Base-by-base conservation (phyloP, 129 eudicot genomes). In the Ambrosia trifida region DNA sequence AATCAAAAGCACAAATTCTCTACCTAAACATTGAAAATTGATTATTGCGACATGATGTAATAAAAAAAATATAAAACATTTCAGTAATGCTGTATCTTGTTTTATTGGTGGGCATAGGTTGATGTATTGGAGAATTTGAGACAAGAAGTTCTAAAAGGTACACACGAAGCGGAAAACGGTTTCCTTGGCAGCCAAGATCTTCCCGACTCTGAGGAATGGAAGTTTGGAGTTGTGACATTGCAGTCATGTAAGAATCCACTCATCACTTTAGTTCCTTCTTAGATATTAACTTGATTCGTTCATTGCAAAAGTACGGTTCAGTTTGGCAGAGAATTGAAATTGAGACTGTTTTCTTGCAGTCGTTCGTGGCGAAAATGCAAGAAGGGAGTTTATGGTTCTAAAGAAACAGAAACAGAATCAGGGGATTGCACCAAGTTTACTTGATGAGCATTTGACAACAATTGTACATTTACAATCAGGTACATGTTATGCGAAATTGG, bases 361-460 rank as follows among this genome's bases (percentile, higher is more conserved):
- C 82, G 70, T 95, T 36, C 95, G 96, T 74, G 96, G 97, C 76
- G 96, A 90, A 81, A 86, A 79, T 79, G 87, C 82, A 44, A 88
- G 95, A 80, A 87, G 86, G 81, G 61, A 83, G 78, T 83, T 76
- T 72, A 68, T 20, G 45, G 69, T 40, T 47, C 38, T 84, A 66
- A 68, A 78, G 47, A 59, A 72, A 56, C 53, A 78, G 47, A 59
- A 72, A 56, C 53, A 75, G 77, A 82, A 73, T 67, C 70, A 67
- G 51, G 80, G 74, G 68, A 76, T 68, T 79, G 80, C 85, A 32
- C 58, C 59, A 50, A 50, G 56, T 46, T 75, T 78, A 58, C 76
- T 81, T 45, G 89, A 95, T 68, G 85, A 85, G 75, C 78, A 86
- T 78, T 82, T 76, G 77, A 69, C 56, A 60, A 95, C 94, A 60